These are phyloP conservation scores for Capsella bursapastoris DNA, from an alignment of 345 rosid species.

Conservation along the genomic window DNA sequence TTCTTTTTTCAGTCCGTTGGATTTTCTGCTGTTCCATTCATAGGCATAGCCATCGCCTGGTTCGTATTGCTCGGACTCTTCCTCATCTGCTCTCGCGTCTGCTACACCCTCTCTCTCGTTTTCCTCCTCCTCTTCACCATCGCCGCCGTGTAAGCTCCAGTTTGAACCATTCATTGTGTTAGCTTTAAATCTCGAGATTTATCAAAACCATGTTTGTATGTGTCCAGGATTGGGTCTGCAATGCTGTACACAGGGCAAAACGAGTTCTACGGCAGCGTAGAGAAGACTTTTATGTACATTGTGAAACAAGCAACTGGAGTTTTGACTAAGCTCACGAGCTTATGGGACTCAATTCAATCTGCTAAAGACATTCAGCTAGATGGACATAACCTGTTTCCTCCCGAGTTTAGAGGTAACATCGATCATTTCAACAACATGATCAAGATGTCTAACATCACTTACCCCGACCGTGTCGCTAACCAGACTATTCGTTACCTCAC, in stretches of 20 bases:
- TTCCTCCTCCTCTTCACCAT: constrained; percentile 57
- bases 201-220: not conserved
- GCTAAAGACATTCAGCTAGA: constrained; percentile 47
- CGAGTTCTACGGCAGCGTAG: constrained; percentile 48
- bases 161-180: not conserved
- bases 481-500: constrained; percentile 43
- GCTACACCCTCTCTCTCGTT: constrained; percentile 50
- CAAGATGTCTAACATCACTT: constrained; percentile 46
- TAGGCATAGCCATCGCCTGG: constrained; percentile 52
- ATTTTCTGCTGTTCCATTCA: constrained; percentile 56
- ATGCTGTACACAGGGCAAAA: constrained; percentile 53
- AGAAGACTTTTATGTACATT: constrained; percentile 43
- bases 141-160: constrained; percentile 50
- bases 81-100: constrained; percentile 45
- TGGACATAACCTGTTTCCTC: constrained; percentile 46
- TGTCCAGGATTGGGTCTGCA: constrained; percentile 51
- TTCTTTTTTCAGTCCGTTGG: constrained; percentile 54
- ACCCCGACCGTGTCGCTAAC: constrained; percentile 46
- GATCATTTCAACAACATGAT: constrained; percentile 46
- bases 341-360: constrained; percentile 47
- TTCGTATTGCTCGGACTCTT: constrained; percentile 52
- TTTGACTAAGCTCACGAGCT: constrained; percentile 40
- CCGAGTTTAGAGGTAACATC: constrained; percentile 44
- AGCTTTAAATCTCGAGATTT: not conserved
- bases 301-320: constrained; percentile 45